Conservation (phyloP, 768 basidiomycete species). For the Termitomyces sp. region DNA sequence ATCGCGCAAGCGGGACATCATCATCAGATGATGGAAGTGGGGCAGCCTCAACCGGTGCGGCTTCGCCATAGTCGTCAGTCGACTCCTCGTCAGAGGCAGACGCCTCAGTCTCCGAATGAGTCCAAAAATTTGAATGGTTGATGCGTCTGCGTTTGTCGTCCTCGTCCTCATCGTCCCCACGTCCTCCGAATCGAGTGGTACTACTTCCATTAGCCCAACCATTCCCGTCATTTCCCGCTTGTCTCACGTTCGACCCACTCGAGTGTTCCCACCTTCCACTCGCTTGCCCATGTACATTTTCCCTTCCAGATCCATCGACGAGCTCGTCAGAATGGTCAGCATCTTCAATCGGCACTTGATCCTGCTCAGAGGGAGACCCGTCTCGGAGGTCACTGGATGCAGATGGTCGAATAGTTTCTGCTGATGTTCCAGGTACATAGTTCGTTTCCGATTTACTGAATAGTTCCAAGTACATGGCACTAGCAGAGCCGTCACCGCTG, state of each 20-base stretch:
- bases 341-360: conserved; percentile 7
- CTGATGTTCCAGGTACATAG: conserved; percentile 41
- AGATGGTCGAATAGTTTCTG: conserved; percentile 35
- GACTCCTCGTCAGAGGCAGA: conserved; percentile 38
- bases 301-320: conserved; percentile 24
- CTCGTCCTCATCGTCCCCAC: conserved; percentile 30
- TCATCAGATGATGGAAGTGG: conserved; percentile 48
- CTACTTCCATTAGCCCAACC: conserved; percentile 22
- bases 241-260: conserved; percentile 14
- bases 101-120: conserved; percentile 26
- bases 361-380: background rate
- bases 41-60: conserved; percentile 13
- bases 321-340: conserved; percentile 9
- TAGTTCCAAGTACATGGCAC: conserved; percentile 10
- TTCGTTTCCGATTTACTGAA: conserved; percentile 17
- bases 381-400: conserved; percentile 4
- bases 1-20: conserved; percentile 77
- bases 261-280: conserved; percentile 5
- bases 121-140: conserved; percentile 27
- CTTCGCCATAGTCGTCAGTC: conserved; percentile 36
- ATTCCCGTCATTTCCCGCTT: conserved; percentile 16
- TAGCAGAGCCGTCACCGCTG: conserved; percentile 3
- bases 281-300: conserved; percentile 9
- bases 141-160: conserved; percentile 17
- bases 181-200: conserved; percentile 34